Percentiles rank a stretch among this genome's conserved stretches.
phyloP scores from a whole-genome alignment of 805 yeast species.

The Candida rishiriensis region DNA sequence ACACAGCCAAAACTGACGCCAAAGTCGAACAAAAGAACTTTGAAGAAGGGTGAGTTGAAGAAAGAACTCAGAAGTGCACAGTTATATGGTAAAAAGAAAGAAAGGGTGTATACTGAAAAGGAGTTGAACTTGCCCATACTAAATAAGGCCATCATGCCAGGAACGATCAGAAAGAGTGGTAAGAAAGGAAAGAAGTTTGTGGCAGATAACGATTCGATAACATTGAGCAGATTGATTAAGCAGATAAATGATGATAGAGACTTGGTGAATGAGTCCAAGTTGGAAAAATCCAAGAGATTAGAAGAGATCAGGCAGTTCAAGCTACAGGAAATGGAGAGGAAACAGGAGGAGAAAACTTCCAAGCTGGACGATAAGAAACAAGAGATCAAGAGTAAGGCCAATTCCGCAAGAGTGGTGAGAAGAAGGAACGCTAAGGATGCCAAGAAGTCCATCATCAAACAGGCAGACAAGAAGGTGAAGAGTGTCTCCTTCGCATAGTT shows the following conservation, averaged over 20 bases:
- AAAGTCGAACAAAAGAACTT: conserved; percentile 47
- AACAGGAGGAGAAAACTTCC: conserved; percentile 64
- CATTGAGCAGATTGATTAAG: conserved; percentile 65
- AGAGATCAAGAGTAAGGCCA: conserved; percentile 70
- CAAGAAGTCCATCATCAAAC: conserved; percentile 22
- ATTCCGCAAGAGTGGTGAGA: conserved; percentile 63
- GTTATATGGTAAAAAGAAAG: conserved; percentile 61
- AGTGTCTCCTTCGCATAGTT: conserved; percentile 46
- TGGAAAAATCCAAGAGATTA: conserved; percentile 83
- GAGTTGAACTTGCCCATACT: conserved; percentile 76
- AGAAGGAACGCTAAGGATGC: conserved; percentile 46
- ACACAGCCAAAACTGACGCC: conserved; percentile 57
- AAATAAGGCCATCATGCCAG: conserved; percentile 83
- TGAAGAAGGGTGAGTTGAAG: conserved; percentile 50
- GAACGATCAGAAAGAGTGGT: conserved; percentile 68
- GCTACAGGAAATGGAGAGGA: conserved; percentile 80
- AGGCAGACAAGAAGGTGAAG: conserved; percentile 20
- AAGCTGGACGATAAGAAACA: conserved; percentile 72
- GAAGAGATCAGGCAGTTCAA: conserved; percentile 87
- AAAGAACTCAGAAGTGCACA: conserved; percentile 62
- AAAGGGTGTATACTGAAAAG: conserved; percentile 63
- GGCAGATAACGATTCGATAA: conserved; percentile 59
- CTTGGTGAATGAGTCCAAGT: conserved; percentile 73
- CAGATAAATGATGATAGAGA: conserved; percentile 82
- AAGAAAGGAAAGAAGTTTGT: conserved; percentile 84